Percentiles rank a stretch among this genome's conserved stretches.
These are phyloP conservation scores for Rhodotorula taiwanensis DNA, from an alignment of 768 basidiomycete species.

Conservation along the genomic window DNA sequence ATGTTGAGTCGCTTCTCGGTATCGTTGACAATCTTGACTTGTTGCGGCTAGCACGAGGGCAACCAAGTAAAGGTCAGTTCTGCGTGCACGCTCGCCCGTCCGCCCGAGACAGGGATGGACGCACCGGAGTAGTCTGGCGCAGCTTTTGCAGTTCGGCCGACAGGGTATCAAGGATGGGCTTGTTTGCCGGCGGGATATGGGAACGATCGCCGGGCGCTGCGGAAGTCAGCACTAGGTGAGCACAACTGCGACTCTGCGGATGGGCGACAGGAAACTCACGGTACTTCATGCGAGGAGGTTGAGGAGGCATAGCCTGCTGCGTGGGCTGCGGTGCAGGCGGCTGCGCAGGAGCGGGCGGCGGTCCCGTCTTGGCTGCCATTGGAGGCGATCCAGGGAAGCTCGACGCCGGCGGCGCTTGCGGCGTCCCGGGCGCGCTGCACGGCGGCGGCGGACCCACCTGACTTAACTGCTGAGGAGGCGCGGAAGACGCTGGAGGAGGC, in stretches of 20 bases:
- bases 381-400: no score
- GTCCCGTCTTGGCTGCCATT: no score
- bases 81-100: no score
- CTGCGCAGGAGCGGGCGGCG: no score
- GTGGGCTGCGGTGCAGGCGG: slow-evolving; percentile 6
- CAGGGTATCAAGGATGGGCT: slow-evolving; percentile 63
- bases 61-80: no score
- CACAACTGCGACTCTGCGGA: slow-evolving; percentile 1
- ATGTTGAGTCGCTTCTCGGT: slow-evolving; percentile 76
- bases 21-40: slow-evolving; percentile 78
- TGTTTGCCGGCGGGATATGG: slow-evolving; percentile 71
- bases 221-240: slow-evolving; percentile 6
- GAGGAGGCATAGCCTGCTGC: not conserved
- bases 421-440: no score
- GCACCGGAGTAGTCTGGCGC: slow-evolving; percentile 68
- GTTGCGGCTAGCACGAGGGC: slow-evolving; percentile 62
- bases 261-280: slow-evolving; percentile 48
- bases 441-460: no score
- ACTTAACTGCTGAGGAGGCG: no score
- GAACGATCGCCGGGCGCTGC: slow-evolving; percentile 80
- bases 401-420: no score
- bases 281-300: slow-evolving; percentile 50
- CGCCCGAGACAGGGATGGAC: slow-evolving; percentile 45
- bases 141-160: slow-evolving; percentile 58
- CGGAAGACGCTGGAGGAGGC: no score